Conservation (phyloP, 164 flowering plant genomes). For the Macadamia integrifolia region DNA sequence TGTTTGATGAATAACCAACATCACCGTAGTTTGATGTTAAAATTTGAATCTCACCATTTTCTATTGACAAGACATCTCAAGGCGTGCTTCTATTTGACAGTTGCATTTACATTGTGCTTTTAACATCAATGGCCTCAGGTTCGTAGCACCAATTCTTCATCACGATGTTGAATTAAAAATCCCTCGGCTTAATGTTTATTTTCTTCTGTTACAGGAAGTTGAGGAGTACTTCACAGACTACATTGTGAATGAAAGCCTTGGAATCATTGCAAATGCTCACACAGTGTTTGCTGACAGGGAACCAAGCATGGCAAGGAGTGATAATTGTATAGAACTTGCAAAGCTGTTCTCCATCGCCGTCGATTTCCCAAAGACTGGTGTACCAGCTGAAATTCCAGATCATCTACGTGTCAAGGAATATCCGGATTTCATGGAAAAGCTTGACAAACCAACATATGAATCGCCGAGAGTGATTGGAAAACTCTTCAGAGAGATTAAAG, state of each 20-base stretch:
- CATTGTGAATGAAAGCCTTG: conserved; percentile 78
- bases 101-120: too few species aligned
- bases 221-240: conserved; percentile 67
- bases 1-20: too few species aligned
- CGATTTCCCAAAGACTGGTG: conserved; percentile 84
- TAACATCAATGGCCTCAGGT: too few species aligned
- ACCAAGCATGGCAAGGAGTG: conserved; percentile 41
- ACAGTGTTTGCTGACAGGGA: conserved; percentile 67
- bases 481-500: conserved; percentile 17
- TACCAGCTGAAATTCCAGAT: conserved; percentile 68
- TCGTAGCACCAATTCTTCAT: too few species aligned
- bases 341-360: conserved; percentile 65
- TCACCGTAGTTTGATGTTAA: too few species aligned
- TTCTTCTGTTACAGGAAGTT: conserved; percentile 47
- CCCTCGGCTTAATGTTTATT: background rate
- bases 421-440: conserved; percentile 96
- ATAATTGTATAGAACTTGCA: conserved; percentile 54
- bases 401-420: conserved; percentile 50
- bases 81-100: too few species aligned
- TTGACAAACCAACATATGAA: conserved; percentile 54
- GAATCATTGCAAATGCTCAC: conserved; percentile 77
- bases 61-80: too few species aligned
- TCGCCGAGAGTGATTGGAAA: conserved; percentile 58
- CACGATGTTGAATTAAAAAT: too few species aligned
- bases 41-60: too few species aligned